Evolutionary conservation across 495 filamentous ascomycete genomes (phyloP).

Genomic region (Aspergillus cavernicola): DNA sequence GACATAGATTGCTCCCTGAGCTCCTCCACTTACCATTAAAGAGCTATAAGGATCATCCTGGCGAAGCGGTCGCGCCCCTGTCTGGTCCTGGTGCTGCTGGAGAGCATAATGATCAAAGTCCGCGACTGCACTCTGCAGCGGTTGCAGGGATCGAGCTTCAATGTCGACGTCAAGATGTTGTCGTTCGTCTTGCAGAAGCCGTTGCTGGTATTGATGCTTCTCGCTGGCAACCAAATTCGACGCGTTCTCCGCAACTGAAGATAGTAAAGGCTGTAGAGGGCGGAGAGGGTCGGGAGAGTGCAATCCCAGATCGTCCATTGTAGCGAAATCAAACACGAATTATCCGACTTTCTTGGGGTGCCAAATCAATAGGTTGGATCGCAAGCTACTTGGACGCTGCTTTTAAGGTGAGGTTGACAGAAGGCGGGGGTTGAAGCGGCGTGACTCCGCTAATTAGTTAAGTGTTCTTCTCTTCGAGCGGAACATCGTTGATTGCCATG

Average conservation of each 20-base stretch:
- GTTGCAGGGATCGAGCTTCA: conserved; percentile 24
- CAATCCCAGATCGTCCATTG: conserved; percentile 13
- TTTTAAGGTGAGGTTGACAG: conserved; percentile 14
- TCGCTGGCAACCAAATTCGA: conserved; percentile 18
- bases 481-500: no score
- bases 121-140: conserved; percentile 23
- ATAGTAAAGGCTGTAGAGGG: conserved; percentile 19
- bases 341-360: not conserved
- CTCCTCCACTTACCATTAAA: conserved; percentile 1
- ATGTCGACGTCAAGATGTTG: conserved; percentile 3
- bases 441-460: conserved; percentile 5
- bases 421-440: conserved; percentile 26
- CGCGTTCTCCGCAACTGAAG: conserved; percentile 23
- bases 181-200: conserved; percentile 8
- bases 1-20: no score
- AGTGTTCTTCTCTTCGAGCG: no score
- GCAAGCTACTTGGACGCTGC: conserved; percentile 17
- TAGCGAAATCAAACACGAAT: not conserved
- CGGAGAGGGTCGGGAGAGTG: conserved; percentile 17
- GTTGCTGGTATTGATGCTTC: conserved; percentile 6
- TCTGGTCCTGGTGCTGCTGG: conserved; percentile 17
- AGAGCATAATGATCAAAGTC: conserved; percentile 19
- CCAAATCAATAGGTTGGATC: conserved; percentile 2
- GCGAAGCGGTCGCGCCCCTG: conserved; percentile 2
- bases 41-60: conserved; percentile 1